These are phyloP conservation scores for Entelexis paramagnoliae DNA, from an alignment of 1,139 yeast species.

Conservation along the genomic window DNA sequence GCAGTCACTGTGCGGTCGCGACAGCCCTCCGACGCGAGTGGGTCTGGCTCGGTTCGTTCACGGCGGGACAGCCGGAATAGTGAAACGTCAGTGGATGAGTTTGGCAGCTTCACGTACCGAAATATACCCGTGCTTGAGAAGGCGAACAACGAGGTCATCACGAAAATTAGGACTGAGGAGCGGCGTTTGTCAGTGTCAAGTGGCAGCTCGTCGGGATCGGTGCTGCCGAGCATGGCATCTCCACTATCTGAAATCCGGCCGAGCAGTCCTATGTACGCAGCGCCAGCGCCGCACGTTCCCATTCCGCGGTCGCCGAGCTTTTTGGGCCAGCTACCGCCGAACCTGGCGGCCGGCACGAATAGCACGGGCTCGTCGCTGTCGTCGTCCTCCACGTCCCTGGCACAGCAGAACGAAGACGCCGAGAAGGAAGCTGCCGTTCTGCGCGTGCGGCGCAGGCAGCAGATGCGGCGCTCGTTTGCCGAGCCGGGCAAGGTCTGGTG, in stretches of 20 bases:
- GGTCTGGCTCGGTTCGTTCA: neutral
- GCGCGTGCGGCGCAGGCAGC: slow-evolving; percentile 15
- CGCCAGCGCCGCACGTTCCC: slow-evolving; percentile 3
- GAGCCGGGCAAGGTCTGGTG: neutral
- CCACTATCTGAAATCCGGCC: neutral
- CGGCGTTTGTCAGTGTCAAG: slow-evolving; percentile 26
- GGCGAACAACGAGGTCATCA: slow-evolving; percentile 88
- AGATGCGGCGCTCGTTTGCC: slow-evolving; percentile 12
- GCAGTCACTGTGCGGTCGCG: neutral
- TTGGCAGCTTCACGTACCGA: slow-evolving; percentile 87
- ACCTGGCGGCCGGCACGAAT: neutral
- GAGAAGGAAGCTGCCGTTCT: slow-evolving; percentile 16
- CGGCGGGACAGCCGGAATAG: slow-evolving; percentile 18
- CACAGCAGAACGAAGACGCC: slow-evolving; percentile 5
- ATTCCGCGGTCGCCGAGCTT: neutral
- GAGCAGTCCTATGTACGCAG: slow-evolving; percentile 7
- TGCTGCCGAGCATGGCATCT: slow-evolving; percentile 10
- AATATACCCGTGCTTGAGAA: slow-evolving; percentile 83
- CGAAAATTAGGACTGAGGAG: slow-evolving; percentile 73
- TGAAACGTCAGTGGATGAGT: slow-evolving; percentile 61
- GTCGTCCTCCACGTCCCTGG: slow-evolving; percentile 12
- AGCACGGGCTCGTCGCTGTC: slow-evolving; percentile 4
- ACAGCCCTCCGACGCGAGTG: neutral
- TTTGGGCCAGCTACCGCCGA: neutral
- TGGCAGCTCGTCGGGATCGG: slow-evolving; percentile 16